Conservation (phyloP, 2,329 filamentous ascomycete genomes). For the Calycina marina region DNA sequence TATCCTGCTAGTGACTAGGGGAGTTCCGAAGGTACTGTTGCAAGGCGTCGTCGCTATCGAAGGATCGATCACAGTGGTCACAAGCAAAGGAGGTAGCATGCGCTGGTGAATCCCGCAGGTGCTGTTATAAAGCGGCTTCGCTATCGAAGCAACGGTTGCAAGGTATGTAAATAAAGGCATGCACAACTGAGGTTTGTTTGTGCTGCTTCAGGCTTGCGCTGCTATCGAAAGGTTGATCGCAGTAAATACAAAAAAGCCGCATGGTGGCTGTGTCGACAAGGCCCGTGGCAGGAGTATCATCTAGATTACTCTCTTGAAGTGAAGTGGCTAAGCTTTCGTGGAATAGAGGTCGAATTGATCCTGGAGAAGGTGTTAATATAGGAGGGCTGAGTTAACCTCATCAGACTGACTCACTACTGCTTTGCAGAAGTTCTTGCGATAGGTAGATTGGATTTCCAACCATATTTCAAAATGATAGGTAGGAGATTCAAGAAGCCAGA, state of each 20-base stretch:
- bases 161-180: slow-evolving; percentile 5
- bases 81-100: slow-evolving; percentile 11
- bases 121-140: slow-evolving; percentile 4
- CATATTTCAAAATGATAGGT: too few relatives aligned
- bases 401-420: too few relatives aligned
- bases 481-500: too few relatives aligned
- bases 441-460: too few relatives aligned
- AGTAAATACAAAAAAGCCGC: slow-evolving; percentile 10
- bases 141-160: slow-evolving; percentile 3
- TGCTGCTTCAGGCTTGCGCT: slow-evolving; percentile 9
- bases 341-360: too few relatives aligned
- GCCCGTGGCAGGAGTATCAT: too few relatives aligned
- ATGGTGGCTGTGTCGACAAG: too few relatives aligned
- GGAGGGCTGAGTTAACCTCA: too few relatives aligned
- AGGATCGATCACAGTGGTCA: slow-evolving; percentile 12
- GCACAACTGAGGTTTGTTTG: slow-evolving; percentile 8
- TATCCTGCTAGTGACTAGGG: slow-evolving; percentile 10
- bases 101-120: slow-evolving; percentile 8
- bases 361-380: too few relatives aligned
- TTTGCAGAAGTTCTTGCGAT: too few relatives aligned
- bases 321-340: too few relatives aligned
- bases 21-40: slow-evolving; percentile 14
- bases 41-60: slow-evolving; percentile 11
- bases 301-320: too few relatives aligned
- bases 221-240: slow-evolving; percentile 13